Base-by-base conservation (phyloP, 2,329 filamentous ascomycete genomes). In the Sclerotinia trifoliorum region DNA sequence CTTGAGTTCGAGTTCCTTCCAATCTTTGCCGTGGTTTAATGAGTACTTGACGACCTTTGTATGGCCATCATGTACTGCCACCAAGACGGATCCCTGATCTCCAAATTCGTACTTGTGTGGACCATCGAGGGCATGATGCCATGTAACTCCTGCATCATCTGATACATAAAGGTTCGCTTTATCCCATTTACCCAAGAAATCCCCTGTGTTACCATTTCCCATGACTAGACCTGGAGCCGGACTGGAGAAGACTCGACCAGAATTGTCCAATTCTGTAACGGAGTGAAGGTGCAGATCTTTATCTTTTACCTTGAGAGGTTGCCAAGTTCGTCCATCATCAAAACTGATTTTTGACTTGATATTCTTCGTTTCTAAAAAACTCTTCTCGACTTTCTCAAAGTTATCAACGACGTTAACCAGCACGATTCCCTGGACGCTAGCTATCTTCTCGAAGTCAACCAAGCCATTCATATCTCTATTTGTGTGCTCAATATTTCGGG, bases 91-190 rank as follows among this genome's bases (percentile, higher is more conserved):
- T 1, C 95, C 95, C 73, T 96, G 90, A 74, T 97, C 94, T 65
- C 95, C 95, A 78, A 98, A 96, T 76, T 97, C 94, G 79, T 96
- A 99, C 78, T 96, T 95, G 80, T 98, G 93, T 17, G 94, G 91
- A 26, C 92, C 92, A 21, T 93, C 83, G 6, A 92, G 84, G 0
- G 89, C 86, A 76, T 88, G 83, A 49, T 83, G 86, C 95, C 96
- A 99, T 1, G 88, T 94, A 70, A 92, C 80, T 52, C 95, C 95
- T 26, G 94, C 94, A 79, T 98, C 88, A 76, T 97, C 92, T 0
- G 95, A 99, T 35, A 98, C 88, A 76, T 89, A 98, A 1, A 97
- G 85, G 77, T 92, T 87, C 17, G 93, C 89, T 13, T 97, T 86
- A 4, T 82, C 81, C 76, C 94, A 94, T 8, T 83, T 80, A 70